Base-by-base conservation (phyloP, 2,329 filamentous ascomycete genomes). In the Ambrosiella beaveri region DNA sequence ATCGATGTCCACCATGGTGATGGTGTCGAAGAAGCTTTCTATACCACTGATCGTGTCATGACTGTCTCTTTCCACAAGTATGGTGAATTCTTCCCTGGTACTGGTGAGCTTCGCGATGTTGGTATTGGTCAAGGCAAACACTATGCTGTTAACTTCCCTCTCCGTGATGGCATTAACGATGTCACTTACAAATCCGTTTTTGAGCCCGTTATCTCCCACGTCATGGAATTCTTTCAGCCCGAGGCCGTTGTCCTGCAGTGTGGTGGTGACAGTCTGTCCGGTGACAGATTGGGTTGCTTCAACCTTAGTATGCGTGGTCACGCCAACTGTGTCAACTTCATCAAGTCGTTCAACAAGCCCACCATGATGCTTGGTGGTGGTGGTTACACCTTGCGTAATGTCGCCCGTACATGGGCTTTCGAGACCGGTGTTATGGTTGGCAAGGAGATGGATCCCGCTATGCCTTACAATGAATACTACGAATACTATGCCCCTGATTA, bases 401-500 rank as follows among this genome's bases (percentile, higher is more conserved):
- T 98, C 9, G 91, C 93, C 15, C 86, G 93, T 54, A 93, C 91
- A 4, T 98, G 93, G 93, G 90, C 90, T 6, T 95, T 91, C 68
- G 93, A 98, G 71, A 98, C 93, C 1, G 91, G 91, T 63, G 79
- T 89, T 60, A 77, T 97, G 7, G 87, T 96, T 17, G 87, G 87
- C 36, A 81, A 90, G 61, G 78, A 87, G 37, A 87, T 97, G 78
- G 78, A 81, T 9, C 78, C 85, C 4, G 83, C 86, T n/a, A 76
- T 97, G 45, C 91, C 91, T 0, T 97, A 89, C 70, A 97, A 95
- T 63, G 91, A 97, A 73, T 97, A 97, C 70, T 97, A 97, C 68
- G 80, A 84, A 68, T 95, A 95, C 66, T 98, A 97, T 68, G 88
- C 86, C 12, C 86, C 86, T 6, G 88, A 95, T 65, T 95, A 91